phyloP scores from a whole-genome alignment of 106 monocot genomes.

The Acanthochlamys bracteata region DNA sequence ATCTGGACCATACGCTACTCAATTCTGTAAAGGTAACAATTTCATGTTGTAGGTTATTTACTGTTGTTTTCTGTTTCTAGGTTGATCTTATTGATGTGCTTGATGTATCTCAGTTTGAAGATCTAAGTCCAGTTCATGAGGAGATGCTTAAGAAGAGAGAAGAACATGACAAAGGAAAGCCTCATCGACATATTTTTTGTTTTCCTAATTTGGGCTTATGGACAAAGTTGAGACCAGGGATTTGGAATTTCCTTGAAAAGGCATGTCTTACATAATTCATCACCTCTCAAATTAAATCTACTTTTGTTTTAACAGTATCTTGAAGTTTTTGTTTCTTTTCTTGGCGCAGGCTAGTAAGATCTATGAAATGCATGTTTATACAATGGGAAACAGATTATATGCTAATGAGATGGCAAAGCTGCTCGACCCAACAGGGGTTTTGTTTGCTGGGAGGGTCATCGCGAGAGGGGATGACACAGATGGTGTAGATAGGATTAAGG shows the following conservation, averaged over 20 bases:
- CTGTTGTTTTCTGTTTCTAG: not conserved
- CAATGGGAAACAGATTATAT: constrained; percentile 93
- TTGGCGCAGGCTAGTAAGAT: constrained; percentile 68
- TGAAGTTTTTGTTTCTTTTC: not conserved
- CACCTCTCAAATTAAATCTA: too few species aligned
- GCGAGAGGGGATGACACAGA: constrained; percentile 79
- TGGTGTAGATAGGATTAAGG: constrained; percentile 73
- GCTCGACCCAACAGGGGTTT: constrained; percentile 52
- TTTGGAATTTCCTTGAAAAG: constrained; percentile 98
- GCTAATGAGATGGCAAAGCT: constrained; percentile 98
- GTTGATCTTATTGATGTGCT: not conserved
- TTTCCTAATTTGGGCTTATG: constrained; percentile 96
- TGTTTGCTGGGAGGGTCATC: constrained; percentile 79
- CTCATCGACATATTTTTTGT: constrained; percentile 58
- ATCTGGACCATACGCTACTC: constrained; percentile 98
- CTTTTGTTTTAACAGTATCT: not conserved
- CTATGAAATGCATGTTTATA: constrained; percentile 85
- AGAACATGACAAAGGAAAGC: constrained; percentile 62
- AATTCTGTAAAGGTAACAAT: constrained; percentile 90
- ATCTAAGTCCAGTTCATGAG: constrained; percentile 73
- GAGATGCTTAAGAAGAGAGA: constrained; percentile 82
- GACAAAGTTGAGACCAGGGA: constrained; percentile 94
- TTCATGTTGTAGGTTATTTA: not conserved
- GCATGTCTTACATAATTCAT: constrained; percentile 24
- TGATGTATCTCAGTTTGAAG: constrained; percentile 47